Percentiles rank a stretch among this genome's conserved stretches.
These are phyloP conservation scores for Saturnispora serradocipensis DNA, from an alignment of 805 yeast genomes.

Conservation along the genomic window DNA sequence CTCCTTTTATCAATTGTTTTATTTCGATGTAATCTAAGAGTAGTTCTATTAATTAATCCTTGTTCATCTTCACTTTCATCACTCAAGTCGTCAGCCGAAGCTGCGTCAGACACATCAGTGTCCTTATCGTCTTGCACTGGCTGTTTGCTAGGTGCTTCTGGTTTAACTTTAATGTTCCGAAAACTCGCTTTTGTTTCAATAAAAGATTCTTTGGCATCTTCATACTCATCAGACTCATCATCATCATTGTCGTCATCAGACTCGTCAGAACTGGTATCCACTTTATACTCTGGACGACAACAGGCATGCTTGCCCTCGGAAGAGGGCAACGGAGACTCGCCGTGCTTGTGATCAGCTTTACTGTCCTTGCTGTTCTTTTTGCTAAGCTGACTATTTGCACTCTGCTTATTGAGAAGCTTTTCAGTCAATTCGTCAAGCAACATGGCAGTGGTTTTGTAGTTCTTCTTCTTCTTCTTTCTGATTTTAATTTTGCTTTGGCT, in stretches of 20 bases:
- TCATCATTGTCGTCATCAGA: not conserved
- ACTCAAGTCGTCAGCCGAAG: slow-evolving; percentile 5
- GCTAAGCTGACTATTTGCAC: slow-evolving; percentile 1
- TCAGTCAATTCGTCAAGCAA: slow-evolving; percentile 8
- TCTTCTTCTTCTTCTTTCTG: slow-evolving; percentile 4
- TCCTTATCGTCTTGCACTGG: not conserved
- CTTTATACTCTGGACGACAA: slow-evolving; percentile 5
- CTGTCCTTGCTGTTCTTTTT: not conserved
- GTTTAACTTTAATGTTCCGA: not conserved
- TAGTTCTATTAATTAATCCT: slow-evolving; percentile 3
- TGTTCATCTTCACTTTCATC: slow-evolving; percentile 6
- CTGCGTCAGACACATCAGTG: not conserved
- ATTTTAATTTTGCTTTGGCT: not conserved
- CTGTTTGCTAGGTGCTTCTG: not conserved
- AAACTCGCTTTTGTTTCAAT: slow-evolving; percentile 1
- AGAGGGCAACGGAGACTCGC: not conserved
- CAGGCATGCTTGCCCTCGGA: slow-evolving; percentile 6
- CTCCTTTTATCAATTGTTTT: not conserved
- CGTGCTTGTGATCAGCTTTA: not conserved
- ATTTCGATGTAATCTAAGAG: slow-evolving; percentile 4
- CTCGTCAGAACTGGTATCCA: not conserved
- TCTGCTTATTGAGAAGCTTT: slow-evolving; percentile 1
- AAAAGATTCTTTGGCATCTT: not conserved
- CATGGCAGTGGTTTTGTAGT: not conserved
- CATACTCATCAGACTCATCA: not conserved